These are phyloP conservation scores for Mycena sp. DNA, from an alignment of 1,284 basidiomycete species.

Conservation along the genomic window DNA sequence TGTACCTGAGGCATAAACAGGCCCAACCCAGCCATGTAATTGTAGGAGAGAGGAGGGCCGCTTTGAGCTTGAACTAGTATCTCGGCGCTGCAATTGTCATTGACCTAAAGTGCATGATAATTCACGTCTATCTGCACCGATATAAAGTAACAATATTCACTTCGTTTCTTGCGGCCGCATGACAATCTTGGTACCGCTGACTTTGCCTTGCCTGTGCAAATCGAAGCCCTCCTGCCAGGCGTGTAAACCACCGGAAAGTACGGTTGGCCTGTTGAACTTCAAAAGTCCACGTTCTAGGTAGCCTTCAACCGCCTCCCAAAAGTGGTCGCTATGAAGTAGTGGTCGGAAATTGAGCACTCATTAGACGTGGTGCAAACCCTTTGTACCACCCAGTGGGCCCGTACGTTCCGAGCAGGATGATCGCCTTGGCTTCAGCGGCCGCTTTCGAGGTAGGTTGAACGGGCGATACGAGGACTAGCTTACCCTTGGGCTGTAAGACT, in stretches of 20 bases:
- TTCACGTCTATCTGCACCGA: no score
- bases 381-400: not conserved
- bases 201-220: slow-evolving; percentile 10
- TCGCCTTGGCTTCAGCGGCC: not conserved
- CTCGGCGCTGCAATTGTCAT: no score
- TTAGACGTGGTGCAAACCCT: not conserved
- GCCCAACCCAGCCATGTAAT: no score
- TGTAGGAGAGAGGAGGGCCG: no score
- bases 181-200: slow-evolving; percentile 14
- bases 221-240: slow-evolving; percentile 12
- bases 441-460: not conserved
- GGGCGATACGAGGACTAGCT: not conserved
- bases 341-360: not conserved
- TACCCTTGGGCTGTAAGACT: not conserved
- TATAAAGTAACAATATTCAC: no score
- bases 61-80: no score
- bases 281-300: not conserved
- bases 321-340: not conserved
- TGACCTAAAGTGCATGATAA: no score
- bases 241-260: slow-evolving; percentile 10
- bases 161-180: slow-evolving; percentile 13
- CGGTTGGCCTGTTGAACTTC: slow-evolving; percentile 5
- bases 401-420: not conserved
- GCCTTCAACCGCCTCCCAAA: slow-evolving; percentile 6
- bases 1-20: no score